These are phyloP conservation scores for Aspergillus fischeri DNA, from an alignment of 2,329 filamentous ascomycete genomes.

Conservation along the genomic window DNA sequence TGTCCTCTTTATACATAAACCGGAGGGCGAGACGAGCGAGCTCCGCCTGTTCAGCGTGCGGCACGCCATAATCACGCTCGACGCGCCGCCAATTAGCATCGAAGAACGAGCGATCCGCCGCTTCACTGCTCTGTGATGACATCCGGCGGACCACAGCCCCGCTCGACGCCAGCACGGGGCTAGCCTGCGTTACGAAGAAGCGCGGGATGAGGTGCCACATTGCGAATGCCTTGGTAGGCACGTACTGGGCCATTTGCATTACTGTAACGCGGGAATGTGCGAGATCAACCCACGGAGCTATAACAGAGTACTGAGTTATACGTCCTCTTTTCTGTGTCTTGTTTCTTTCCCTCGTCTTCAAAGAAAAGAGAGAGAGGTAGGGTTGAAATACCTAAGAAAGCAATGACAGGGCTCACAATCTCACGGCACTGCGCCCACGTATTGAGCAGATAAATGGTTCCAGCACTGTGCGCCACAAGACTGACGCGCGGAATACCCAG, in stretches of 20 bases:
- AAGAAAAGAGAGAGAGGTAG: too few relatives aligned
- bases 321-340: neutral
- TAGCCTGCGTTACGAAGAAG: constrained; percentile 20
- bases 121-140: neutral
- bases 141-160: constrained; percentile 13
- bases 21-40: constrained; percentile 9
- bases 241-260: constrained; percentile 23
- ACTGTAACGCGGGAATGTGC: constrained; percentile 30
- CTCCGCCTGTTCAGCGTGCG: constrained; percentile 11
- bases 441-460: constrained; percentile 44
- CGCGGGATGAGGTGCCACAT: constrained; percentile 26
- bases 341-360: neutral
- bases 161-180: constrained; percentile 19
- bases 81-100: constrained; percentile 12
- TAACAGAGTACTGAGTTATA: constrained; percentile 15
- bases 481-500: constrained; percentile 30
- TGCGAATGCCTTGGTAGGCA: constrained; percentile 21
- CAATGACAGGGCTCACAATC: constrained; percentile 2
- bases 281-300: constrained; percentile 44
- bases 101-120: constrained; percentile 4
- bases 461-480: constrained; percentile 40
- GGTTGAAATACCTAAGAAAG: constrained; percentile 12
- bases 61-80: constrained; percentile 18
- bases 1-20: constrained; percentile 27
- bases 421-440: constrained; percentile 20